These are phyloP conservation scores for Isatis lusitanica DNA, from an alignment of 441 rosid genomes.

Conservation along the genomic window DNA sequence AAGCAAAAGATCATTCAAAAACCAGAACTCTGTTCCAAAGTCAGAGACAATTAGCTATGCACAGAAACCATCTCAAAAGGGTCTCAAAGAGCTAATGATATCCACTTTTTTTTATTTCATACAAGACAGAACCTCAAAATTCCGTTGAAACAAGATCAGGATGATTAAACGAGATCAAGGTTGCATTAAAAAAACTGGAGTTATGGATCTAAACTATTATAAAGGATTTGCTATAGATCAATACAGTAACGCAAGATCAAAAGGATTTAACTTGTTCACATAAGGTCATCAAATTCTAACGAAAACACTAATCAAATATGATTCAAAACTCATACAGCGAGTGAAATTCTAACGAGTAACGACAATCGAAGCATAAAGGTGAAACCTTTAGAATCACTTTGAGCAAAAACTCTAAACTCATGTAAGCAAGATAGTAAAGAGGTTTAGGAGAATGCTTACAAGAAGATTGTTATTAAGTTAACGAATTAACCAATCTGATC, in stretches of 20 bases:
- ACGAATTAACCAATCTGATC: background rate
- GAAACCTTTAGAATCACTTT: background rate
- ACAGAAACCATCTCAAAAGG: background rate
- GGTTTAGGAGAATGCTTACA: slow-evolving; percentile 6
- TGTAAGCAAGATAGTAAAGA: background rate
- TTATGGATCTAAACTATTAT: background rate
- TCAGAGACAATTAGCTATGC: background rate
- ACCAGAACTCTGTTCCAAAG: background rate
- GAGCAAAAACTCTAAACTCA: background rate
- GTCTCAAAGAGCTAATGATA: background rate
- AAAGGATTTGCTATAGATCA: too few relatives aligned
- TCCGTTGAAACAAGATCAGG: background rate
- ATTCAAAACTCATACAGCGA: too few relatives aligned
- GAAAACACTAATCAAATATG: too few relatives aligned
- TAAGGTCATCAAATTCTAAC: too few relatives aligned
- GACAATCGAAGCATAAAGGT: background rate
- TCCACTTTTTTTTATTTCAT: too few relatives aligned
- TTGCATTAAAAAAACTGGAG: background rate
- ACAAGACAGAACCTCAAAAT: too few relatives aligned
- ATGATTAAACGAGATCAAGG: background rate
- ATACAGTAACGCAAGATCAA: too few relatives aligned
- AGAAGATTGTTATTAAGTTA: background rate
- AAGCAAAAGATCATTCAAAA: background rate
- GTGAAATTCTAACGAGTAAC: too few relatives aligned
- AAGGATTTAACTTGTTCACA: too few relatives aligned